Base-by-base conservation (phyloP, 1,284 basidiomycete species). In the Sparassis latifolia region DNA sequence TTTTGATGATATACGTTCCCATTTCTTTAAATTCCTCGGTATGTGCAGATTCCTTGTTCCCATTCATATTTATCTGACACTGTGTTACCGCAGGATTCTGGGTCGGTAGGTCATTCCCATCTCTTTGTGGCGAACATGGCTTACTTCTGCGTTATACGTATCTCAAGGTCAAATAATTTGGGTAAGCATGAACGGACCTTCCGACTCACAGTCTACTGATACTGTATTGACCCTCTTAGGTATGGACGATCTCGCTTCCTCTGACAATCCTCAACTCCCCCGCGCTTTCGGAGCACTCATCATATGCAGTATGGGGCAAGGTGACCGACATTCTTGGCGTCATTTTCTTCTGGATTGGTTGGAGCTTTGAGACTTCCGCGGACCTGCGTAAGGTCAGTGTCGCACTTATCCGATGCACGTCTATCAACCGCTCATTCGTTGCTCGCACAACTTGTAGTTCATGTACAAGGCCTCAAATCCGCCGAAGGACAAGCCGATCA, bases 21-120 rank as follows among this genome's bases (percentile, higher is more conserved):
- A 82, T 62, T 85, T 87, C 62, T 78, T 80, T 69, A 82, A 80
- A 58, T 86, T 86, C 61, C 66, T 83, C 6, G 81, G 80, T 76
- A 47, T 28, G 68, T 48, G 10, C 28, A 10, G 5, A 28, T 29
- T 41, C 20, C 12, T 12, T 28, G 10, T 33, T 33, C n/a, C 29
- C 37, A 27, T n/a, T 31, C 44, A 49, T 20, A 20, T 20, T 20
- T 20, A 20, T 20, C 20, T 20, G 20, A 20, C 20, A 20, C 20
- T 20, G 20, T 20, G 20, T 20, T 20, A 20, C 20, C 28, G 10
- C 39, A 76, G 78, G 67, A 4, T 79, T 79, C 55, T 80, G 78
- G 78, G 64, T 80, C 47, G 78, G 77, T 76, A 47, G 52, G 12
- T 64, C 57, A 31, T 30, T 20, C 20, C 20, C 20, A 20, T 20